Percentiles rank a stretch among this genome's conserved stretches.
Conservation (phyloP, 2,329 filamentous ascomycete genomes). For the Beauveria varroae region DNA sequence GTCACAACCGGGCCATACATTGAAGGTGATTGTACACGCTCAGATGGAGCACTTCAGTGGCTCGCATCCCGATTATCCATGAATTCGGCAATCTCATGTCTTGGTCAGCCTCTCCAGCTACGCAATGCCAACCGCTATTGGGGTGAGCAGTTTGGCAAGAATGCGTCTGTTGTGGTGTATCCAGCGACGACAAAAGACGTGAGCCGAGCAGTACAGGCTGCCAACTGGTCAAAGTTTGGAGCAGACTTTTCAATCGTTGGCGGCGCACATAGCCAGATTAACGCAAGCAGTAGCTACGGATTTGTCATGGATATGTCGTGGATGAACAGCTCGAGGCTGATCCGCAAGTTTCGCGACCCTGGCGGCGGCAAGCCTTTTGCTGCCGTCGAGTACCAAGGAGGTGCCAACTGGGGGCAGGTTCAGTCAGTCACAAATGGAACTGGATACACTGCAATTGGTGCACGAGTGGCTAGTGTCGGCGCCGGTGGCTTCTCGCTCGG, state of each 20-base stretch:
- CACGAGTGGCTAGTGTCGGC: slow-evolving; percentile 32
- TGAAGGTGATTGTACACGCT: not conserved
- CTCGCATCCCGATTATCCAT: slow-evolving; percentile 2
- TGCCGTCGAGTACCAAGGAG: slow-evolving; percentile 12
- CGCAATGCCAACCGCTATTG: slow-evolving; percentile 12
- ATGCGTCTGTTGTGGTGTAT: slow-evolving; percentile 12
- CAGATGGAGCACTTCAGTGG: slow-evolving; percentile 8
- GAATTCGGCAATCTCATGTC: slow-evolving; percentile 9
- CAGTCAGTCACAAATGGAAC: slow-evolving; percentile 12
- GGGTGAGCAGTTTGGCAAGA: slow-evolving; percentile 13
- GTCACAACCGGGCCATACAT: not conserved
- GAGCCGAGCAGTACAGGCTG: slow-evolving; percentile 8
- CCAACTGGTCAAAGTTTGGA: not conserved
- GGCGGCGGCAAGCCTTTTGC: not conserved
- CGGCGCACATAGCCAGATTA: slow-evolving; percentile 5
- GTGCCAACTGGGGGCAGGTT: slow-evolving; percentile 12
- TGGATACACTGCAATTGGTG: slow-evolving; percentile 24
- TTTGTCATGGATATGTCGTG: slow-evolving; percentile 12
- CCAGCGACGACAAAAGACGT: slow-evolving; percentile 10
- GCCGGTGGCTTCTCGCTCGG: slow-evolving; percentile 38
- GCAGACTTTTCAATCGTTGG: slow-evolving; percentile 11
- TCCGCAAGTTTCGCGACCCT: not conserved
- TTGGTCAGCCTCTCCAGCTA: slow-evolving; percentile 11
- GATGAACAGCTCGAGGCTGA: slow-evolving; percentile 8
- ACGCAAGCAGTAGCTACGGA: slow-evolving; percentile 9